These are phyloP conservation scores for Pleurotus giganteus DNA, from an alignment of 768 basidiomycete genomes.

Conservation along the genomic window DNA sequence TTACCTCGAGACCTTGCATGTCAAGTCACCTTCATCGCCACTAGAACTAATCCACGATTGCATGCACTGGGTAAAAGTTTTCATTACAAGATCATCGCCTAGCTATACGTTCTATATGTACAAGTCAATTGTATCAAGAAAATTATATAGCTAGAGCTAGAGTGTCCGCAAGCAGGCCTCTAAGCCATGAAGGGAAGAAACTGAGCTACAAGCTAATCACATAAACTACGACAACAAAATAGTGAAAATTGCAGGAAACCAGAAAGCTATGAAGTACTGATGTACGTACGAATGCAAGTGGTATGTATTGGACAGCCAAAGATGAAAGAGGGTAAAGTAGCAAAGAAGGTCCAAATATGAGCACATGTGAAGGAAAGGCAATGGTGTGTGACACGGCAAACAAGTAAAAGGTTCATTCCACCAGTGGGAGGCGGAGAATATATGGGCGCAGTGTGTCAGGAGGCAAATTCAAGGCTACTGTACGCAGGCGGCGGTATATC, in stretches of 20 bases:
- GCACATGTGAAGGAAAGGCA: too few species aligned
- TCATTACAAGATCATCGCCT: background rate
- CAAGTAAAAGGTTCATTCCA: background rate
- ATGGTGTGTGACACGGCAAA: background rate
- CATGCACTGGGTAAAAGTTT: background rate
- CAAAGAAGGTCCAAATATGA: background rate
- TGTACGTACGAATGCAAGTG: background rate
- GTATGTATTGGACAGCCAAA: background rate
- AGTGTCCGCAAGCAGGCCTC: constrained; percentile 1
- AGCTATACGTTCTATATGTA: background rate
- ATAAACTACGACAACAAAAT: background rate
- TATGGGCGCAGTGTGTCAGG: too few species aligned
- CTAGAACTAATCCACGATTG: background rate
- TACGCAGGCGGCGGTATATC: constrained; percentile 5
- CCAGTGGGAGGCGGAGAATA: too few species aligned
- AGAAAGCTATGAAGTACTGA: background rate
- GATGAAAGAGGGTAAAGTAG: too few species aligned
- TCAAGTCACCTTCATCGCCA: background rate
- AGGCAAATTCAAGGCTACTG: background rate
- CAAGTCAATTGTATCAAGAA: constrained; percentile 7
- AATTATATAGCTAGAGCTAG: constrained; percentile 3
- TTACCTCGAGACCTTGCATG: too few species aligned
- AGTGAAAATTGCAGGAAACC: background rate
- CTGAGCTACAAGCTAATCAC: background rate
- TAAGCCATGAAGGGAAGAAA: background rate